Percentiles rank a stretch among this genome's conserved stretches.
Evolutionary conservation across 345 rosid genomes (phyloP).

Genomic region (Iberis pinnata): DNA sequence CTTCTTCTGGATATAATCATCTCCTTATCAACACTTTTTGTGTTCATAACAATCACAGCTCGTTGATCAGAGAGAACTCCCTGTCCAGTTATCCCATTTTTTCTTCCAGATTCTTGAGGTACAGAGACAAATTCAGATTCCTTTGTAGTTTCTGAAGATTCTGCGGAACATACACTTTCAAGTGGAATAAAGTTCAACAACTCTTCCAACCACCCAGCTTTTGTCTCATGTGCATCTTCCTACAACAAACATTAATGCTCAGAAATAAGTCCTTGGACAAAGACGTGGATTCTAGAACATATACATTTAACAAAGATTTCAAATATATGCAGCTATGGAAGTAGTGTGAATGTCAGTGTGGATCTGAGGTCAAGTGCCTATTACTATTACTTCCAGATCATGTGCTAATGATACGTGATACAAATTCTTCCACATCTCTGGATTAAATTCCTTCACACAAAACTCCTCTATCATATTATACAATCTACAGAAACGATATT

Average conservation of each 20-base stretch:
- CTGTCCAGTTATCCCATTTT: slow-evolving; percentile 33
- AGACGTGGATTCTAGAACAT: too few relatives aligned
- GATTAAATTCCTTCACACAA: slow-evolving; percentile 10
- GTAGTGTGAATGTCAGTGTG: too few relatives aligned
- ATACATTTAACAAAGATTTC: too few relatives aligned
- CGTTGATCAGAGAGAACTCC: slow-evolving; percentile 32
- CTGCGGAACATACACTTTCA: slow-evolving; percentile 25
- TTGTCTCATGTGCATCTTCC: slow-evolving; percentile 34
- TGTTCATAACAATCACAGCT: slow-evolving; percentile 58
- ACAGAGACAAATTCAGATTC: slow-evolving; percentile 30
- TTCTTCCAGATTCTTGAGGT: slow-evolving; percentile 35
- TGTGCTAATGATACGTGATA: slow-evolving; percentile 8
- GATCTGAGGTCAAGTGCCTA: too few relatives aligned
- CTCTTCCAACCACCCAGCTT: slow-evolving; percentile 34
- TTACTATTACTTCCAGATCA: too few relatives aligned
- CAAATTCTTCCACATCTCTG: slow-evolving; percentile 6
- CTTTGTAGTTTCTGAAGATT: slow-evolving; percentile 33
- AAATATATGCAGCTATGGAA: too few relatives aligned
- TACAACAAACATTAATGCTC: slow-evolving; percentile 23
- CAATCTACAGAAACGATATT: too few relatives aligned
- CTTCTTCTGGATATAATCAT: slow-evolving; percentile 84
- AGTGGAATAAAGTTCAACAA: slow-evolving; percentile 40
- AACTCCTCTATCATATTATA: slow-evolving; percentile 9
- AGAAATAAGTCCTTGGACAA: too few relatives aligned
- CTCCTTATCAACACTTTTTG: slow-evolving; percentile 63